These are phyloP conservation scores for Torulaspora delbrueckii DNA, from an alignment of 805 yeast genomes.

Conservation along the genomic window DNA sequence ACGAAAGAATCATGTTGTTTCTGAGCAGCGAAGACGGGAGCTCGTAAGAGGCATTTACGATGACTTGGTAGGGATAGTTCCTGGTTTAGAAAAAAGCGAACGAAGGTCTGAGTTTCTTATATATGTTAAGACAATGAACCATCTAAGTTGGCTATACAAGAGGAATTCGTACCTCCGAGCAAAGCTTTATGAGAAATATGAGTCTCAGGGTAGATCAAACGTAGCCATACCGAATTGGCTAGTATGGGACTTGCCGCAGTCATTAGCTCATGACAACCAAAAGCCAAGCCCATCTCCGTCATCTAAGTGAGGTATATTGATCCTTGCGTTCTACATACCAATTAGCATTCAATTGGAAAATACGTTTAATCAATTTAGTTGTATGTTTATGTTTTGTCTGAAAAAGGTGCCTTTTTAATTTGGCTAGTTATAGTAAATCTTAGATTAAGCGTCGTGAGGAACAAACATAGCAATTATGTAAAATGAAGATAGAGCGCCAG, in stretches of 20 bases:
- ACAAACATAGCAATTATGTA: no score
- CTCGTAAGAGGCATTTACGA: conserved; percentile 82
- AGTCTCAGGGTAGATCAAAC: conserved; percentile 1
- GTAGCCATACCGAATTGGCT: conserved; percentile 8
- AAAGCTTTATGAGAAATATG: conserved; percentile 34
- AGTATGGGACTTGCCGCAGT: conserved; percentile 9
- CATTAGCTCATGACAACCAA: background rate
- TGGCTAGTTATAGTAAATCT: no score
- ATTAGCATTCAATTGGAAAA: no score
- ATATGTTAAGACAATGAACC: conserved; percentile 57
- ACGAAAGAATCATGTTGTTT: conserved; percentile 69
- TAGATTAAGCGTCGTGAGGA: no score
- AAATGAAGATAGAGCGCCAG: no score
- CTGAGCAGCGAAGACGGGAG: conserved; percentile 82
- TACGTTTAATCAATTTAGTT: no score
- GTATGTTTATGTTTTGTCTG: no score
- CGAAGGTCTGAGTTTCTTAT: conserved; percentile 77
- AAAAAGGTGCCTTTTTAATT: no score
- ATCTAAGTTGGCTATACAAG: conserved; percentile 45
- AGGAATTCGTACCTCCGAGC: conserved; percentile 47
- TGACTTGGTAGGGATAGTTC: conserved; percentile 67
- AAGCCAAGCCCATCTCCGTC: background rate
- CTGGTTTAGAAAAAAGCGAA: conserved; percentile 62
- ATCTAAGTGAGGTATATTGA: background rate
- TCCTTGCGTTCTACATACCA: no score